Base-by-base conservation (phyloP, 2,329 filamentous ascomycete species). In the Zymoseptoria ardabiliae region DNA sequence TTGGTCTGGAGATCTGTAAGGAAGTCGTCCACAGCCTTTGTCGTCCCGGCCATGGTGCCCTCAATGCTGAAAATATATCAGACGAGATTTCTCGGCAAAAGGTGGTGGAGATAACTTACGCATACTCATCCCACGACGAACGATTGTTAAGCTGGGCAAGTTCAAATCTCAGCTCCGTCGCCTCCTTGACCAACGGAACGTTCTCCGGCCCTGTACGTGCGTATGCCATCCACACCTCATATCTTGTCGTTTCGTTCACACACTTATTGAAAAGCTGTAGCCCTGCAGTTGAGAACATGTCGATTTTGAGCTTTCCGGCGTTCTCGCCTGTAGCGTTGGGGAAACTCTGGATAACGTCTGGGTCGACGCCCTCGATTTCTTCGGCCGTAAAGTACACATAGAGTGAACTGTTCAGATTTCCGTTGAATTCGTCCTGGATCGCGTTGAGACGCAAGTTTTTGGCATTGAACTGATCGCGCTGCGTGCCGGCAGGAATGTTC, bases 381-480 rank as follows among this genome's bases (percentile, higher is more conserved):
- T 87, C 81, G 2, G 75, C 78, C 0, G 86, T 88, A 67, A 92
- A 89, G 88, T 88, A 93, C 55, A 91, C 76, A 2, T 85, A 86
- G 17, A 86, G 86, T 65, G 85, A 85, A 75, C 92, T 88, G 68
- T 90, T 90, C 57, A 92, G 77, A 66, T 86, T 88, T 77, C 89
- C 90, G 68, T 87, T 82, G 73, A 89, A 89, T 61, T 85, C 79
- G 58, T 90, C 90, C 68, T 81, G 79, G 64, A 92, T 82, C 70
- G 86, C 81, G 65, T 84, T 87, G 54, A 93, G 78, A 8, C 87
- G 79, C 78, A 88, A 88, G 80, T 90, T 89, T 74, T 91, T 90
- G 73, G 88, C 87, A 77, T 90, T 91, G 80, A 91, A 92, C 55
- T 88, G 82, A 65, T 90, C 88, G 63, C 88, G 78, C 77, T 90